Base-by-base conservation (phyloP, 140 eudicot species). In the Anethum foeniculum region DNA sequence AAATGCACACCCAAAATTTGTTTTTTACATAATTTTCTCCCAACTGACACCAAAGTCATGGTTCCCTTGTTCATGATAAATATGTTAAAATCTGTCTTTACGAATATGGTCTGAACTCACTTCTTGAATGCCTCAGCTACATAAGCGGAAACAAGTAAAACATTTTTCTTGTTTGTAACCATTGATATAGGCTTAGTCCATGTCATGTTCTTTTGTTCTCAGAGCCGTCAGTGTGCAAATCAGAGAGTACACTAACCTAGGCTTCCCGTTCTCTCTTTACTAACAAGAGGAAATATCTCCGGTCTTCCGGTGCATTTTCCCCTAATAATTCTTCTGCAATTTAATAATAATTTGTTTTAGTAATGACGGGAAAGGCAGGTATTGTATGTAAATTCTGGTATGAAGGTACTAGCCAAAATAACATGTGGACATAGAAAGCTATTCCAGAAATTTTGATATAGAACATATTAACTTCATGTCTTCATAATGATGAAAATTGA, bases 41-140 rank as follows among this genome's bases (percentile, higher is more conserved):
- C 64, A 79, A 67, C 19, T 89, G 93, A 84, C 85, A 86, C 93
- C 93, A 89, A 38, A 86, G 77, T 89, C 93, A 81, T 86, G 93
- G 76, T 89, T 86, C 19, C 93, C 93, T 18, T 90, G 93, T 43
- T 86, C 88, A 62, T 41, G 82, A 89, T 82, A 32, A 32, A 86
- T 90, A 65, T 49, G 85, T 47, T 81, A 62, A 67, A 86, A 89
- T 41, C 81, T 83, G 48, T 85, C 87, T 81, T 44, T 89, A 85
- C 83, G 81, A 34, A 89, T 71, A 27, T 89, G 46, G 93, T 83
- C 16, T 79, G 36, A 34, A 79, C 79, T 80, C 85, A 86, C 38
- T 79, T 85, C 21, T 79, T 79, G 47, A 21, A 65, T 13, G 93
- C 83, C 89, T 89, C 93, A 1, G 93, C 87, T 48, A 89, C 93